These are phyloP conservation scores for Podaxis sp. DNA, from an alignment of 768 basidiomycete species.

Conservation along the genomic window DNA sequence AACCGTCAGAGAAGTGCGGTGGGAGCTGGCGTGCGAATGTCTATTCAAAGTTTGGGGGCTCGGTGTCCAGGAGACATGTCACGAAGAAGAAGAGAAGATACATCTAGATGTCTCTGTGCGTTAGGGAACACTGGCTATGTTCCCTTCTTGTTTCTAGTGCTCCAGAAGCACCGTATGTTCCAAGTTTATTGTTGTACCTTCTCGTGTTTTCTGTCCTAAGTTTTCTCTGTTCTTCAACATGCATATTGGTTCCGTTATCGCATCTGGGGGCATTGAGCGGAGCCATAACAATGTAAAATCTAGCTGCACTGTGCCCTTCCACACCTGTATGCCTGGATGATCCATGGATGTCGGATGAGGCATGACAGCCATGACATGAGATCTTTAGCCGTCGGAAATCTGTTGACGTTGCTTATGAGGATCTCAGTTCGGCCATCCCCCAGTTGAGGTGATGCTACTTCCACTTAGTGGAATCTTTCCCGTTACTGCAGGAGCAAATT, in stretches of 20 bases:
- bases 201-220: not conserved
- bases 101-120: not conserved
- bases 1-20: slow-evolving; percentile 28
- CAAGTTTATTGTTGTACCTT: not conserved
- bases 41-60: slow-evolving; percentile 13
- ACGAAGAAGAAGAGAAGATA: not conserved
- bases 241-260: not conserved
- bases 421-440: too few relatives aligned
- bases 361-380: not conserved
- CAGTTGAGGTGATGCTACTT: too few relatives aligned
- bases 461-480: too few relatives aligned
- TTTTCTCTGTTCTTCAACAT: not conserved
- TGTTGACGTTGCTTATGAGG: not conserved
- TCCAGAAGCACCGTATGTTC: not conserved
- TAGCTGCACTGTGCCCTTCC: not conserved
- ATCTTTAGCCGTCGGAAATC: not conserved
- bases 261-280: not conserved
- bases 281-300: not conserved
- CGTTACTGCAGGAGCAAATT: too few relatives aligned
- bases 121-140: slow-evolving; percentile 18
- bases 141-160: not conserved
- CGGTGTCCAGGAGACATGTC: slow-evolving; percentile 2
- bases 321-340: not conserved
- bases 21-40: slow-evolving; percentile 29
- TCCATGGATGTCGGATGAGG: not conserved